Evolutionary conservation across 169 alveolate species (phyloP).

Genomic region (Plasmodium blacklocki): DNA sequence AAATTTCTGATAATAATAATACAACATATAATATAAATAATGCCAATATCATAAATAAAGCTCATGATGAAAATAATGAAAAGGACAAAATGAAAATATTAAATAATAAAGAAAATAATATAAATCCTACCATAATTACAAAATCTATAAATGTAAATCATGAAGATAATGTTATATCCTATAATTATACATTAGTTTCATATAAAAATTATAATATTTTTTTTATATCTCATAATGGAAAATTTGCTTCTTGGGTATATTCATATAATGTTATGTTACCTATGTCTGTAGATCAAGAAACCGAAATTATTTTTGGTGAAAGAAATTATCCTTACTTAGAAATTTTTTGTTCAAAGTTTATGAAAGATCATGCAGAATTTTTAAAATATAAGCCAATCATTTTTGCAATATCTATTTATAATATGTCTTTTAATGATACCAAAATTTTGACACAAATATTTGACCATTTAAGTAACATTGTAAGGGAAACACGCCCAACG

Average conservation of each 20-base stretch:
- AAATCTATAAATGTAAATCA: slow-evolving; percentile 36
- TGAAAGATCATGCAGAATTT: slow-evolving; percentile 60
- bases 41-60: no score
- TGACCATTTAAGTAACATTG: slow-evolving; percentile 25
- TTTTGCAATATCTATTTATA: slow-evolving; percentile 63
- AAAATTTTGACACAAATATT: slow-evolving; percentile 38
- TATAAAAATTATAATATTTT: slow-evolving; percentile 63
- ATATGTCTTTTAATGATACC: slow-evolving; percentile 61
- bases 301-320: slow-evolving; percentile 70
- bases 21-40: no score
- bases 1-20: background rate
- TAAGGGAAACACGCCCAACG: background rate
- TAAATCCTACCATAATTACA: slow-evolving; percentile 31
- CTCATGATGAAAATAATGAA: slow-evolving; percentile 1
- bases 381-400: slow-evolving; percentile 61
- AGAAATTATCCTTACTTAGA: slow-evolving; percentile 66
- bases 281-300: slow-evolving; percentile 57
- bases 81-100: background rate
- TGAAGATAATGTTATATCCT: slow-evolving; percentile 18
- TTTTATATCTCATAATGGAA: slow-evolving; percentile 68
- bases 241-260: slow-evolving; percentile 74
- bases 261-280: slow-evolving; percentile 51
- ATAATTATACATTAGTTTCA: slow-evolving; percentile 49
- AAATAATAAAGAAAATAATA: background rate
- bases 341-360: slow-evolving; percentile 62